Conservation (phyloP, 768 basidiomycete species). For the Mycena pura region DNA sequence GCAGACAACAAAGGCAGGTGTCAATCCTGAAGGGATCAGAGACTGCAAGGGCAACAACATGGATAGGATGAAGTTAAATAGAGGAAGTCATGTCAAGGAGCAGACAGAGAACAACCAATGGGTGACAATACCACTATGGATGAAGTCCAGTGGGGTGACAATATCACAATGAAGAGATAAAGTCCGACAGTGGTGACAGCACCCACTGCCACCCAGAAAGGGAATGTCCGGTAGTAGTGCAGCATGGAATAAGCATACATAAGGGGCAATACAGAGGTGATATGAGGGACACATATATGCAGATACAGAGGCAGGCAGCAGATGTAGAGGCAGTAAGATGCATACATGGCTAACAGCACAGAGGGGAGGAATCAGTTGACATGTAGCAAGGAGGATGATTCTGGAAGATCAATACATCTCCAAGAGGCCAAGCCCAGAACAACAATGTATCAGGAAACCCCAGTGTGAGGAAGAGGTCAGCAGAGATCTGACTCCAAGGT, state of each 20-base stretch:
- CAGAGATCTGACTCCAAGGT: constrained; percentile 2
- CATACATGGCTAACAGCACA: constrained; percentile 3
- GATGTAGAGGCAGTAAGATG: constrained; percentile 15
- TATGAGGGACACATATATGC: not conserved
- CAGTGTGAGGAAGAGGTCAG: not conserved
- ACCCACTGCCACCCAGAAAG: not conserved
- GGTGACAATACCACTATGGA: constrained; percentile 1
- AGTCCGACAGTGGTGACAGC: not conserved
- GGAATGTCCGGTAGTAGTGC: not conserved
- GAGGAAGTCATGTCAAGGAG: too few relatives aligned
- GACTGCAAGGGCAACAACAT: too few relatives aligned
- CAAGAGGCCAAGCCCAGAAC: constrained; percentile 6
- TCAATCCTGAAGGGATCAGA: too few relatives aligned
- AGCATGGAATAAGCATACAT: constrained; percentile 1
- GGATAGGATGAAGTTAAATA: too few relatives aligned
- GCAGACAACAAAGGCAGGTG: too few relatives aligned
- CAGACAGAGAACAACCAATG: constrained; percentile 10
- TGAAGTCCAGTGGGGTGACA: not conserved
- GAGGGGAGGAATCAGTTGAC: constrained; percentile 15
- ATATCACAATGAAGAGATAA: not conserved
- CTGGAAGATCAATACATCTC: constrained; percentile 12
- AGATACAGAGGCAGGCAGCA: constrained; percentile 4
- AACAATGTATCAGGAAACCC: constrained; percentile 5
- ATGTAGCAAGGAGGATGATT: constrained; percentile 12
- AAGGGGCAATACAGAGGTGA: constrained; percentile 10